These are phyloP conservation scores for Fusarium nisikadoi DNA, from an alignment of 2,329 filamentous ascomycete genomes.

Conservation along the genomic window DNA sequence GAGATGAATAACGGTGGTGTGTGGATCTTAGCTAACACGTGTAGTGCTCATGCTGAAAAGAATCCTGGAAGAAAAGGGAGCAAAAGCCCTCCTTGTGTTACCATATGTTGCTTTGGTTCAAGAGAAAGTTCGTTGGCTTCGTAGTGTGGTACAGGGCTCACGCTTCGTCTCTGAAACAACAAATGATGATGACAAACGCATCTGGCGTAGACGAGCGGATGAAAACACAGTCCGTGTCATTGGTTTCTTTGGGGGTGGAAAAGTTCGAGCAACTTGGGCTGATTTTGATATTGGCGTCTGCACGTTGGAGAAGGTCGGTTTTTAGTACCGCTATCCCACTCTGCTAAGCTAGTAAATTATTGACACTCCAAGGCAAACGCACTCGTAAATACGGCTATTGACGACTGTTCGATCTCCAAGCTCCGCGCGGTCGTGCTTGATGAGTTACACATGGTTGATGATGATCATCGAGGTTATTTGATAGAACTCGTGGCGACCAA, in stretches of 20 bases:
- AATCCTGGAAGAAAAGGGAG: conserved; percentile 69
- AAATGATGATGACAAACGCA: conserved; percentile 50
- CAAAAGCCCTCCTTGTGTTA: conserved; percentile 77
- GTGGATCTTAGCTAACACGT: conserved; percentile 25
- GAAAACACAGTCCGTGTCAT: conserved; percentile 72
- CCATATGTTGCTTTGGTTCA: conserved; percentile 84
- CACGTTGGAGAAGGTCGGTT: conserved; percentile 75
- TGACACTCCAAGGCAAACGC: conserved; percentile 70
- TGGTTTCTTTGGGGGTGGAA: conserved; percentile 80
- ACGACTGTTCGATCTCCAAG: conserved; percentile 73
- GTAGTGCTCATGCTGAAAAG: conserved; percentile 77
- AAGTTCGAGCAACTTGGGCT: conserved; percentile 72
- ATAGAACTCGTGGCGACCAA: conserved; percentile 81
- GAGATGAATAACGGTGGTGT: conserved; percentile 29
- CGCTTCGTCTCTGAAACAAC: conserved; percentile 51
- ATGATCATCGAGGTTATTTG: conserved; percentile 79
- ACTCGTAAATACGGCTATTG: conserved; percentile 77
- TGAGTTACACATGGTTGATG: conserved; percentile 85
- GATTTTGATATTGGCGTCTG: conserved; percentile 83
- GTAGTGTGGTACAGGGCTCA: conserved; percentile 72
- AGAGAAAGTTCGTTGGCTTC: conserved; percentile 80
- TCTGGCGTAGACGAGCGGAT: conserved; percentile 66
- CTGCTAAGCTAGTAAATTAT: not conserved
- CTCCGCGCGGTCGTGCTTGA: conserved; percentile 77
- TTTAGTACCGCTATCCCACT: not conserved